Conservation (phyloP, 2,329 filamentous ascomycete genomes). For the Colletotrichum spaethianum region DNA sequence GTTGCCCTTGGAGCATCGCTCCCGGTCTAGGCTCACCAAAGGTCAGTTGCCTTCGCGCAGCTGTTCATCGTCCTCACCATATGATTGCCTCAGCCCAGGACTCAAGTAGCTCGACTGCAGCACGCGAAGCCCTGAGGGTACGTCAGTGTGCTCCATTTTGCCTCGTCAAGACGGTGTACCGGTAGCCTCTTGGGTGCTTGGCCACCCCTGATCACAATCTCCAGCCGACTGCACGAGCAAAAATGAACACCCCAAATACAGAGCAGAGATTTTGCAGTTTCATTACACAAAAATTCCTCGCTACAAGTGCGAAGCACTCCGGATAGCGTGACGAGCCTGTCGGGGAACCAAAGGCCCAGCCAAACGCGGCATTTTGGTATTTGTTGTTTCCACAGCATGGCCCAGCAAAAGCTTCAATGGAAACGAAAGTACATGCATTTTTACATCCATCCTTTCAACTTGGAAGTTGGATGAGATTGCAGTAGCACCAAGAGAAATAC, state of each 20-base stretch:
- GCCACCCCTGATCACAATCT: background rate
- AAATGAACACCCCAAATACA: background rate
- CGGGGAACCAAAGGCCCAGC: background rate
- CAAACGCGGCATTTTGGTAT: constrained; percentile 36
- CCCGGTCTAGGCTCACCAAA: background rate
- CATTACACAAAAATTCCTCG: constrained; percentile 17
- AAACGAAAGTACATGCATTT: constrained; percentile 16
- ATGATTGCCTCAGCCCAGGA: background rate
- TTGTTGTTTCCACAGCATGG: constrained; percentile 20
- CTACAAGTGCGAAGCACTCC: constrained; percentile 7
- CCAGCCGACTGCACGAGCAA: background rate
- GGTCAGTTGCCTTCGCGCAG: background rate
- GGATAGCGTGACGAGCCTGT: background rate
- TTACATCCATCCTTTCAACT: background rate
- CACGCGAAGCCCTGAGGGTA: background rate
- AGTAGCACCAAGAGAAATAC: constrained; percentile 35
- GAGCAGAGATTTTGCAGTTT: constrained; percentile 1
- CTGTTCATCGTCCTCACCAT: background rate
- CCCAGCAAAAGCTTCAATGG: constrained; percentile 27
- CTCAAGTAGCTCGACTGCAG: background rate
- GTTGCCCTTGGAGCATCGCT: background rate
- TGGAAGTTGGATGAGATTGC: constrained; percentile 32
- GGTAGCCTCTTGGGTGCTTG: constrained; percentile 3
- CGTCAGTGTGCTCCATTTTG: constrained; percentile 17
- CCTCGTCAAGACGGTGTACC: constrained; percentile 7